A percentile compares a stretch with the other conserved stretches of the same genome.
phyloP scores from a whole-genome alignment of 257 asterid species.

The Salvia rosmarinus region DNA sequence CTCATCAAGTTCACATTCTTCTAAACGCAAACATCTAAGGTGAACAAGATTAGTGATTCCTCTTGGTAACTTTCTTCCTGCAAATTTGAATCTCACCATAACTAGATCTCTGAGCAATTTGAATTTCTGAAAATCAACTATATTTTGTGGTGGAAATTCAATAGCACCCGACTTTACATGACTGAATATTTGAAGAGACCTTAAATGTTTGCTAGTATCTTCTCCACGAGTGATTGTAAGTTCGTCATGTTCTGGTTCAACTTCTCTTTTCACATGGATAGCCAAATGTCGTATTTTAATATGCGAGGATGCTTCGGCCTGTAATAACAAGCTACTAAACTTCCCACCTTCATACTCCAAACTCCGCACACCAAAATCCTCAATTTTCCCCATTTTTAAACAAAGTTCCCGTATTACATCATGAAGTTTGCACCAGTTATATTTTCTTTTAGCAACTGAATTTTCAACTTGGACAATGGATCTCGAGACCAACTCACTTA shows the following conservation, averaged over 20 bases:
- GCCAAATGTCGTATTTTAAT: constrained; percentile 8
- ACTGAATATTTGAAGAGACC: constrained; percentile 5
- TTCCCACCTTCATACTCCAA: background rate
- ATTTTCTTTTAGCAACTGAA: background rate
- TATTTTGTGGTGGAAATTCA: constrained; percentile 15
- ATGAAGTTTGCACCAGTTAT: constrained; percentile 16
- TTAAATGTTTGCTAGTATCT: background rate
- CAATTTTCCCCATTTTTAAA: background rate
- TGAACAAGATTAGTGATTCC: constrained; percentile 9
- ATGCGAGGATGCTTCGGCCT: background rate
- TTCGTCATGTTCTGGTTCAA: background rate
- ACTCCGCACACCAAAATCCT: background rate
- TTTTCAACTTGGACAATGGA: constrained; percentile 7
- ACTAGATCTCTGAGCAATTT: background rate
- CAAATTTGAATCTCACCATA: background rate
- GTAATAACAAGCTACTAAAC: background rate
- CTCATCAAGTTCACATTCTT: background rate
- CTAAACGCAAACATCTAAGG: background rate
- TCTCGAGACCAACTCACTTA: too few relatives aligned
- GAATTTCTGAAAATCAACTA: background rate
- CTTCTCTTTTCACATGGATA: background rate
- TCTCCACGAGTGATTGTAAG: background rate
- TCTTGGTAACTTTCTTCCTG: background rate
- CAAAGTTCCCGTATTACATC: constrained; percentile 27
- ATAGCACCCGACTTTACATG: too few relatives aligned